A percentile compares a stretch with the other conserved stretches of the same genome.
These are phyloP conservation scores for Diaporthe destruens DNA, from an alignment of 2,329 filamentous ascomycete genomes.

Conservation along the genomic window DNA sequence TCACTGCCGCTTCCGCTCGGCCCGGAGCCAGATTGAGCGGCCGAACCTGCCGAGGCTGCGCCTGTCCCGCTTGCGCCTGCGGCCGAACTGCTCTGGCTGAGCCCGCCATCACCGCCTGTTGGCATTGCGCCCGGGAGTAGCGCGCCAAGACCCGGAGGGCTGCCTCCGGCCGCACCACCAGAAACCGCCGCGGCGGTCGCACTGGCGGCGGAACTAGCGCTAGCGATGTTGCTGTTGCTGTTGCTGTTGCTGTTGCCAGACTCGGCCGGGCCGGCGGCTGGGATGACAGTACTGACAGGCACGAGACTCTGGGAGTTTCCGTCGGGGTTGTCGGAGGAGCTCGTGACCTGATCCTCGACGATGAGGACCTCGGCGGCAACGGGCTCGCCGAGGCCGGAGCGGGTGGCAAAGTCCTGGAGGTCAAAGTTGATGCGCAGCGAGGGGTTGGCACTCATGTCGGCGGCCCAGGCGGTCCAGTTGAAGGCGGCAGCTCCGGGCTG, in stretches of 20 bases:
- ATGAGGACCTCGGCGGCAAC: constrained; percentile 39
- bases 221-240: neutral
- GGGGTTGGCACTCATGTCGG: constrained; percentile 35
- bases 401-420: constrained; percentile 35
- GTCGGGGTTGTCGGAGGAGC: constrained; percentile 23
- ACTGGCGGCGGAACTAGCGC: too few relatives aligned
- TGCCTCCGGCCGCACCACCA: neutral
- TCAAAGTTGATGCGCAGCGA: constrained; percentile 38
- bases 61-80: neutral
- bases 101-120: neutral
- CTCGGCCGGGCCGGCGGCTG: constrained; percentile 5
- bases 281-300: constrained; percentile 36
- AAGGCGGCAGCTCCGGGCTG: constrained; percentile 20
- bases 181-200: constrained; percentile 12
- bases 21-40: neutral
- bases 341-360: constrained; percentile 31
- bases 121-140: neutral
- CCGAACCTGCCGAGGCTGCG: neutral
- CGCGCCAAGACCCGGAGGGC: constrained; percentile 6
- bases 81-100: neutral
- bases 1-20: neutral
- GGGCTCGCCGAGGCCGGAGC: constrained; percentile 37
- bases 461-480: constrained; percentile 39
- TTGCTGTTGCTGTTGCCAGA: neutral
- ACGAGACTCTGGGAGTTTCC: constrained; percentile 30